Percentiles rank a stretch among this genome's conserved stretches.
phyloP scores from a whole-genome alignment of 1,284 basidiomycete genomes.

The Cryptococcus maquisensis region DNA sequence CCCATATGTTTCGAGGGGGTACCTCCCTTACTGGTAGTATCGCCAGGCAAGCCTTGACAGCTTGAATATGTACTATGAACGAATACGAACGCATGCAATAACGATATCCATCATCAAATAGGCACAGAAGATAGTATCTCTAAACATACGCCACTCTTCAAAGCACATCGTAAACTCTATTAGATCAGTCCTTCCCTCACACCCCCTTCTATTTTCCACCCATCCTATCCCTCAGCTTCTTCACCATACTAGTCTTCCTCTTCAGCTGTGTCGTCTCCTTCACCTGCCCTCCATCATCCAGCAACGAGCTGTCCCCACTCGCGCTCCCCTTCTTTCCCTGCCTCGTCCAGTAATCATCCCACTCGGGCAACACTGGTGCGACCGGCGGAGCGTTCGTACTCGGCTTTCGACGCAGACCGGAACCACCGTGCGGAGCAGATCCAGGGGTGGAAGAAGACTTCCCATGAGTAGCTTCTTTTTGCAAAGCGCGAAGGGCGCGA shows the following conservation, averaged over 20 bases:
- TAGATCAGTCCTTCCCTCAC: too few relatives aligned
- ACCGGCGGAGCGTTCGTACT: conserved; percentile 34
- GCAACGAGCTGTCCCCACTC: neutral
- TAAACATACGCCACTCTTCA: neutral
- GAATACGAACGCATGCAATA: neutral
- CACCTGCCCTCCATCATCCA: neutral
- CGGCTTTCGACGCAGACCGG: neutral
- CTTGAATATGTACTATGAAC: neutral
- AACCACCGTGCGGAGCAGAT: neutral
- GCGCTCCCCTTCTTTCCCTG: conserved; percentile 5
- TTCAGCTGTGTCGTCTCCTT: conserved; percentile 24
- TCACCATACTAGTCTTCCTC: conserved; percentile 46
- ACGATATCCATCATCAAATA: neutral
- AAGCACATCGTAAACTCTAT: neutral
- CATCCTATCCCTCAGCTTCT: conserved; percentile 45
- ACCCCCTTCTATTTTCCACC: too few relatives aligned
- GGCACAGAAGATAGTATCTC: neutral
- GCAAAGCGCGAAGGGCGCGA: conserved; percentile 19
- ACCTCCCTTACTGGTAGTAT: too few relatives aligned
- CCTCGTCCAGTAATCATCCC: conserved; percentile 27
- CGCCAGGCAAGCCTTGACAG: too few relatives aligned
- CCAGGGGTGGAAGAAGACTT: neutral
- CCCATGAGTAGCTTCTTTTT: conserved; percentile 10
- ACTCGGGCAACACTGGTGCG: conserved; percentile 47
- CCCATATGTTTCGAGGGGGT: too few relatives aligned